A percentile compares a stretch with the other conserved stretches of the same genome.
These are phyloP conservation scores for Aspergillus niger DNA, from an alignment of 2,329 filamentous ascomycete genomes.

Conservation along the genomic window DNA sequence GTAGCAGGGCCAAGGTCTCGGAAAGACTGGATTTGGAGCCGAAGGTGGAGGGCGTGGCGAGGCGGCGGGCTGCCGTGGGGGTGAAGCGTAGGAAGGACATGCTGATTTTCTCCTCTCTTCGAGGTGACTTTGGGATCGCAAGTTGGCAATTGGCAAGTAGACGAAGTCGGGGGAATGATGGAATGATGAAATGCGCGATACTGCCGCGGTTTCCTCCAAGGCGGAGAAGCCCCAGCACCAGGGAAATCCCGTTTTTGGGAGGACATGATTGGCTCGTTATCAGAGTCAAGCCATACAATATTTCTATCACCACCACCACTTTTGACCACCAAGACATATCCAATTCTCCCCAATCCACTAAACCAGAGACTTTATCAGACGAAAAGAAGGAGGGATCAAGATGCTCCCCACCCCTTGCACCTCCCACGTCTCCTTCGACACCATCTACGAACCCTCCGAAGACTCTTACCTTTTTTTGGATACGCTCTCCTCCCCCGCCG, in stretches of 20 bases:
- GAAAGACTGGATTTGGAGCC: slow-evolving; percentile 46
- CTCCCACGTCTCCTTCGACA: slow-evolving; percentile 82
- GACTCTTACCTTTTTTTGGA: slow-evolving; percentile 95
- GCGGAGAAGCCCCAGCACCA: slow-evolving; percentile 8
- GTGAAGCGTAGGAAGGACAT: slow-evolving; percentile 35
- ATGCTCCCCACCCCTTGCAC: slow-evolving; percentile 93
- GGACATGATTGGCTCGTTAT: background rate
- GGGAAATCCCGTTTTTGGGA: background rate
- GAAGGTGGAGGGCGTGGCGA: slow-evolving; percentile 44
- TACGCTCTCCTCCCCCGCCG: slow-evolving; percentile 73
- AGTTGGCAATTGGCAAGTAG: background rate
- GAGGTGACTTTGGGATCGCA: background rate
- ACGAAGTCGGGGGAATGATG: slow-evolving; percentile 1
- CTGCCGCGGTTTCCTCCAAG: slow-evolving; percentile 4
- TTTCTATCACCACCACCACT: background rate
- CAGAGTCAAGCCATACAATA: background rate
- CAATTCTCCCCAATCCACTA: background rate
- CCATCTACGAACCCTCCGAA: slow-evolving; percentile 92
- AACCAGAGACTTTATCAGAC: background rate
- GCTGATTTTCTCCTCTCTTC: slow-evolving; percentile 42
- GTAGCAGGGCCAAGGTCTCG: slow-evolving; percentile 69
- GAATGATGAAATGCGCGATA: background rate
- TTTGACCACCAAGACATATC: background rate
- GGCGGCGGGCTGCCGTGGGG: slow-evolving; percentile 22
- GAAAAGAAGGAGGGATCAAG: background rate